phyloP scores from a whole-genome alignment of 1,139 yeast genomes.

The Suhomyces wounanorum region DNA sequence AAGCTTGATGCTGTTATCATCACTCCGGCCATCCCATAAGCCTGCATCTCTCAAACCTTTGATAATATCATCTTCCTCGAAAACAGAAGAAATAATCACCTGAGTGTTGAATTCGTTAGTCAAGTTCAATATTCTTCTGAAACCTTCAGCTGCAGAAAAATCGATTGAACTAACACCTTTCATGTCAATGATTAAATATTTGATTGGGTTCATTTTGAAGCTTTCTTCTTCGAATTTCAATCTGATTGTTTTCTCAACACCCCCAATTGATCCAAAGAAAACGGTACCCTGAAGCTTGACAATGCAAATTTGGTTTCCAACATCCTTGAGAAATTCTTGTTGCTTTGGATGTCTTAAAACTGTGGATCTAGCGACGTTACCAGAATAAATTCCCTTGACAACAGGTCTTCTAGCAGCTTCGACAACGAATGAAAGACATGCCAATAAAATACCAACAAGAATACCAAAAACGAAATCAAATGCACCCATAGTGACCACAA shows the following conservation, averaged over 20 bases:
- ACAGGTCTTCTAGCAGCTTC: slow-evolving; percentile 88
- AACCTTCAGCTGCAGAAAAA: slow-evolving; percentile 95
- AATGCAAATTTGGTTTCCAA: slow-evolving; percentile 89
- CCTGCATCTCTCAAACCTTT: slow-evolving; percentile 73
- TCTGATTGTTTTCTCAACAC: slow-evolving; percentile 77
- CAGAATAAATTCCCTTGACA: slow-evolving; percentile 79
- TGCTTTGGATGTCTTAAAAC: slow-evolving; percentile 91
- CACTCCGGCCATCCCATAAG: slow-evolving; percentile 52
- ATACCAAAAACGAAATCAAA: slow-evolving; percentile 95
- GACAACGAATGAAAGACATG: slow-evolving; percentile 88
- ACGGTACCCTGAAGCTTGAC: slow-evolving; percentile 84
- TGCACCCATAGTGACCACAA: slow-evolving; percentile 91
- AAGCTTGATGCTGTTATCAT: slow-evolving; percentile 52
- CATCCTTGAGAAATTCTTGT: slow-evolving; percentile 78
- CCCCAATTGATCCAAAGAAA: slow-evolving; percentile 93
- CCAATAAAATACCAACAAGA: slow-evolving; percentile 83
- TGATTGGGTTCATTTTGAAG: slow-evolving; percentile 58
- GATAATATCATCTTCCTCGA: slow-evolving; percentile 60
- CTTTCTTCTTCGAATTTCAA: slow-evolving; percentile 61
- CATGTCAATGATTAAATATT: slow-evolving; percentile 82
- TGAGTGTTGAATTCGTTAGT: slow-evolving; percentile 69
- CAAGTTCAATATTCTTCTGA: slow-evolving; percentile 80
- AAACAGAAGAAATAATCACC: slow-evolving; percentile 76
- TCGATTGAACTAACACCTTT: slow-evolving; percentile 82
- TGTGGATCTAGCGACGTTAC: slow-evolving; percentile 87